A percentile compares a stretch with the other conserved stretches of the same genome.
Evolutionary conservation across 306 rosid species (phyloP).

Genomic region (Senna tora): DNA sequence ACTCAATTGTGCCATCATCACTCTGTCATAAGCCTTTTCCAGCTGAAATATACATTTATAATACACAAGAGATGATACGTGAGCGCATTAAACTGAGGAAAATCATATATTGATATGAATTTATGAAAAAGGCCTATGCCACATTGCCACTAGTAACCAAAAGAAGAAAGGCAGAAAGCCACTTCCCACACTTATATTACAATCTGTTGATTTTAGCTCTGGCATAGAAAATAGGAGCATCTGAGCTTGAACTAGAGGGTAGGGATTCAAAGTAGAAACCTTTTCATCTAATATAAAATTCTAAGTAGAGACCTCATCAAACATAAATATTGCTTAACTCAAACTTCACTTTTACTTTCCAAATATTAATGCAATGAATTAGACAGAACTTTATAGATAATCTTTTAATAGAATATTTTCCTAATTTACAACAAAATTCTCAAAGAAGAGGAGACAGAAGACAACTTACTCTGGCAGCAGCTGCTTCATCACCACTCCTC

Average conservation of each 20-base stretch:
- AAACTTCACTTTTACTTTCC: constrained; percentile 6
- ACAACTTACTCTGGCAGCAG: constrained; percentile 73
- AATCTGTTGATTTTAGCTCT: not conserved
- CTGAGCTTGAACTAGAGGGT: not conserved
- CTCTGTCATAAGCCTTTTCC: constrained; percentile 89
- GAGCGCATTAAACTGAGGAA: constrained; percentile 34
- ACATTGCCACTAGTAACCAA: not conserved
- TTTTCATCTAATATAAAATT: not conserved
- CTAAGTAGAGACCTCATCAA: constrained; percentile 12
- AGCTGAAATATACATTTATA: constrained; percentile 58
- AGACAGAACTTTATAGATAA: not conserved
- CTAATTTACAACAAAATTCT: not conserved
- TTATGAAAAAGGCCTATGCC: not conserved
- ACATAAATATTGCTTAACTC: constrained; percentile 4
- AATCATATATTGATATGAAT: constrained; percentile 4
- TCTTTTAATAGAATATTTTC: not conserved
- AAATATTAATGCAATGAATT: constrained; percentile 8
- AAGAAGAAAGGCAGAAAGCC: constrained; percentile 1
- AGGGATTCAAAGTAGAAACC: constrained; percentile 15
- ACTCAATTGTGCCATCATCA: constrained; percentile 93
- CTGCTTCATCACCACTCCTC: constrained; percentile 71
- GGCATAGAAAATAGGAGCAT: not conserved
- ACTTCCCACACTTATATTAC: not conserved
- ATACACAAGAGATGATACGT: constrained; percentile 29
- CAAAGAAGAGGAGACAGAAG: not conserved